These are phyloP conservation scores for Aspergillus persii DNA, from an alignment of 2,329 filamentous ascomycete species.

Conservation along the genomic window DNA sequence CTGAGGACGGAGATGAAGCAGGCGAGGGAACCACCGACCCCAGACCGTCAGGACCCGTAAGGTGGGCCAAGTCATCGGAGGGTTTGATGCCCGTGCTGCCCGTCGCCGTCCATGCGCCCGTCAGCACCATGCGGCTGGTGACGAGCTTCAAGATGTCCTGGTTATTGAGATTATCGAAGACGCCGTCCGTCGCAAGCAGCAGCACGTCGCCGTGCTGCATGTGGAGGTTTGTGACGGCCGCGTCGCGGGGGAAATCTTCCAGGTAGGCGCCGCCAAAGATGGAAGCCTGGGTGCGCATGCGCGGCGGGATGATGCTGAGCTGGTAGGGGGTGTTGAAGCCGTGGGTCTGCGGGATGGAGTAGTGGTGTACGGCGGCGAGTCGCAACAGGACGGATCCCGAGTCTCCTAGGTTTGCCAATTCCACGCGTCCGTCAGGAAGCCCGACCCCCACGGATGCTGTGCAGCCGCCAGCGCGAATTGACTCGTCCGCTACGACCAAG, in stretches of 20 bases:
- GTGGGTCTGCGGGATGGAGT: constrained; percentile 85
- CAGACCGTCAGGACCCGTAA: constrained; percentile 51
- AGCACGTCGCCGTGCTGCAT: constrained; percentile 89
- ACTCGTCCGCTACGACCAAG: constrained; percentile 69
- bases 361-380: constrained; percentile 78
- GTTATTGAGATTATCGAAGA: constrained; percentile 93
- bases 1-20: constrained; percentile 2
- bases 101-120: constrained; percentile 70
- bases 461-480: constrained; percentile 78
- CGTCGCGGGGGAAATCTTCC: constrained; percentile 79
- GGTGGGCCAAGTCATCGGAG: constrained; percentile 56
- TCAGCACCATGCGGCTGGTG: constrained; percentile 69
- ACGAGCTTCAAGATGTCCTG: constrained; percentile 83
- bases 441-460: constrained; percentile 88
- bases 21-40: constrained; percentile 24
- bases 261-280: constrained; percentile 81
- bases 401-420: constrained; percentile 92
- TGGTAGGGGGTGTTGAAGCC: constrained; percentile 98
- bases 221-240: constrained; percentile 71
- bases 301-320: constrained; percentile 79
- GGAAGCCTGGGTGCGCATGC: constrained; percentile 73
- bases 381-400: constrained; percentile 88
- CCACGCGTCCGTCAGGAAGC: constrained; percentile 68
- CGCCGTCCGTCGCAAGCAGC: constrained; percentile 90
- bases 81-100: constrained; percentile 61